Base-by-base conservation (phyloP, 345 rosid genomes). In the Toxicodendron radicans region DNA sequence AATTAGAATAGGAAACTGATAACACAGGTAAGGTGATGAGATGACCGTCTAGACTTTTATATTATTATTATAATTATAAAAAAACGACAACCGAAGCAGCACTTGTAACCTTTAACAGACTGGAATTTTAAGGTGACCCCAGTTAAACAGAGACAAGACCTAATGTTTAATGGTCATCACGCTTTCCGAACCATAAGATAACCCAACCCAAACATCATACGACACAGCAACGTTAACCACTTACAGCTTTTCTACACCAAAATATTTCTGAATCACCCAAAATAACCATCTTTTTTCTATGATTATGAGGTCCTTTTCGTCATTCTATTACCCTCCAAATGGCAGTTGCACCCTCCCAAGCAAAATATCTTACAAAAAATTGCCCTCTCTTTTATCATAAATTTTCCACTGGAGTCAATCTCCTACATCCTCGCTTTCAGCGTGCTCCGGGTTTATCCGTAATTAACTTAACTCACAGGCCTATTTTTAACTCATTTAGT, bases 391-490 rank as follows among this genome's bases (percentile, higher is more conserved):
- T 21, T 51, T 0, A 30, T 27, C 2, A 2, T 2, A 30, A 38
- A 32, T n/a, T 68, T 68, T 6, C 48, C 45, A 33, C 10, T 21
- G 33, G 4, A 5, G 43, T 33, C 51, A 18, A 20, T 23, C 5
- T 30, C 58, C 58, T 52, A 38, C 2, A 59, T 51, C 7, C 14
- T 60, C 41, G 41, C 43, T 30, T 14, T 27, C 2, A 10, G 16
- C 20, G 12, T 0, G 17, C 0, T 2, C 24, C 2, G 67, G 78
- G 10, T 41, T 33, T 18, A 9, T 5, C 53, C n/a, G 75, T 58
- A 74, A 79, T 57, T 70, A 63, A 27, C 3, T 33, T 7, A 6
- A 52, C 51, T 3, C 13, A 6, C 0, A 59, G 60, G 73, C 69
- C 3, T 62, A 24, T 57, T 58, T 49, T 3, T 27, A 0, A 7